Evolutionary conservation across 805 yeast species (phyloP).

Genomic region (Candida ipomoeae): DNA sequence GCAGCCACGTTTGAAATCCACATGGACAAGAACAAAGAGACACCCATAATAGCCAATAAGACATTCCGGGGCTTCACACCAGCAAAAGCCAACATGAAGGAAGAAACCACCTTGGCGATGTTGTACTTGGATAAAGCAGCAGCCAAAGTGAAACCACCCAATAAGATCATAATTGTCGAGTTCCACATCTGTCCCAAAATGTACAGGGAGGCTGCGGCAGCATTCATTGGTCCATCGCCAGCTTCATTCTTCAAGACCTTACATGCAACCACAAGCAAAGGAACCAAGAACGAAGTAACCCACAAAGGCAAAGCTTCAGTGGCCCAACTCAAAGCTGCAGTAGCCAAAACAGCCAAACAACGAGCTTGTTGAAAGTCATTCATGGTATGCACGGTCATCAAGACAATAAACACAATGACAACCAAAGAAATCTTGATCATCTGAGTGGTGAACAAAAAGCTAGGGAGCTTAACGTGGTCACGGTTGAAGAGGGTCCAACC

Average conservation of each 20-base stretch:
- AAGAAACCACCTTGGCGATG: conserved; percentile 80
- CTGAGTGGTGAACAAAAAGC: conserved; percentile 43
- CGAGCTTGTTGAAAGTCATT: conserved; percentile 33
- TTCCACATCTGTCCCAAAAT: conserved; percentile 92
- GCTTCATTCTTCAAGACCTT: conserved; percentile 57
- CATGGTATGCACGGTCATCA: conserved; percentile 30
- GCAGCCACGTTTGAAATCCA: conserved; percentile 98
- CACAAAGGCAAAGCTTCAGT: conserved; percentile 91
- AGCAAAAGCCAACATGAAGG: conserved; percentile 73
- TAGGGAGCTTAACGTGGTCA: conserved; percentile 36
- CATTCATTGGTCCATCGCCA: conserved; percentile 47
- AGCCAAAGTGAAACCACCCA: conserved; percentile 94
- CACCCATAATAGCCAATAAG: conserved; percentile 75
- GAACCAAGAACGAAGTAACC: conserved; percentile 81
- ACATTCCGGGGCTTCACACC: conserved; percentile 83
- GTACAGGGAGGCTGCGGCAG: conserved; percentile 69
- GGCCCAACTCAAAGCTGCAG: conserved; percentile 90
- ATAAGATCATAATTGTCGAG: conserved; percentile 79
- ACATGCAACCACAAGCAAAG: conserved; percentile 71
- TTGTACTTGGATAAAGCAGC: conserved; percentile 91
- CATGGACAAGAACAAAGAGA: conserved; percentile 83
- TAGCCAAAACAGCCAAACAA: conserved; percentile 74
- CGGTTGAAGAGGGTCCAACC: conserved; percentile 22
- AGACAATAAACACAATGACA: conserved; percentile 39
- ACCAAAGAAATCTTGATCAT: conserved; percentile 45